Evolutionary conservation across 257 asterid species (phyloP).

Genomic region (Galeopsis tetrahit): DNA sequence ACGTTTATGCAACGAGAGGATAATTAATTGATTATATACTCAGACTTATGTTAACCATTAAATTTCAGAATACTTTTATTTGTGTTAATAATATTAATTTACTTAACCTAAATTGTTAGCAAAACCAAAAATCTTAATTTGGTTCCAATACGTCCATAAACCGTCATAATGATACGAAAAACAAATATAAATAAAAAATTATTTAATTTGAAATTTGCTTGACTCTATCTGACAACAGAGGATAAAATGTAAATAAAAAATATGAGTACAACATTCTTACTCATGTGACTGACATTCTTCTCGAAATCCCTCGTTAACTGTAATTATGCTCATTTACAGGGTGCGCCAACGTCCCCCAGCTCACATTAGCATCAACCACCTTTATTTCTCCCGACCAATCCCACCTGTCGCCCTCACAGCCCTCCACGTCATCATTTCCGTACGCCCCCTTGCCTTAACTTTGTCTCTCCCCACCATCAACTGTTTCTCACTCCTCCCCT

Average conservation of each 20-base stretch:
- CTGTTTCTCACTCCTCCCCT: constrained; percentile 28
- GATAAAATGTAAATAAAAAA: constrained; percentile 1
- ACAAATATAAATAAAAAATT: background rate
- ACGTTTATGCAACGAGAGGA: too few relatives aligned
- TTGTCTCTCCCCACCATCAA: constrained; percentile 53
- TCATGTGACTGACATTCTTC: constrained; percentile 31
- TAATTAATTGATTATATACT: too few relatives aligned
- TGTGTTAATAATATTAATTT: too few relatives aligned
- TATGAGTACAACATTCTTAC: background rate
- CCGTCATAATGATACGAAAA: too few relatives aligned
- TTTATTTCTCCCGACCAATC: constrained; percentile 41
- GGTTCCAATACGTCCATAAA: too few relatives aligned
- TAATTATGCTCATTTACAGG: constrained; percentile 20
- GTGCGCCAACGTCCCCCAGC: constrained; percentile 42
- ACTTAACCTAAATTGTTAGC: too few relatives aligned
- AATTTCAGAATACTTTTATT: too few relatives aligned
- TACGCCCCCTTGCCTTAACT: constrained; percentile 43
- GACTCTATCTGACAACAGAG: background rate
- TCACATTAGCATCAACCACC: constrained; percentile 47
- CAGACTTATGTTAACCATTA: too few relatives aligned
- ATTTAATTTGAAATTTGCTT: background rate
- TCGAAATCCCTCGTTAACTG: constrained; percentile 6
- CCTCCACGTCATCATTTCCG: constrained; percentile 57
- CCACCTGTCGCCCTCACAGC: constrained; percentile 45
- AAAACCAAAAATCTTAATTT: too few relatives aligned